Evolutionary conservation across 106 monocot genomes (phyloP).

Genomic region (Triglochin maritima): DNA sequence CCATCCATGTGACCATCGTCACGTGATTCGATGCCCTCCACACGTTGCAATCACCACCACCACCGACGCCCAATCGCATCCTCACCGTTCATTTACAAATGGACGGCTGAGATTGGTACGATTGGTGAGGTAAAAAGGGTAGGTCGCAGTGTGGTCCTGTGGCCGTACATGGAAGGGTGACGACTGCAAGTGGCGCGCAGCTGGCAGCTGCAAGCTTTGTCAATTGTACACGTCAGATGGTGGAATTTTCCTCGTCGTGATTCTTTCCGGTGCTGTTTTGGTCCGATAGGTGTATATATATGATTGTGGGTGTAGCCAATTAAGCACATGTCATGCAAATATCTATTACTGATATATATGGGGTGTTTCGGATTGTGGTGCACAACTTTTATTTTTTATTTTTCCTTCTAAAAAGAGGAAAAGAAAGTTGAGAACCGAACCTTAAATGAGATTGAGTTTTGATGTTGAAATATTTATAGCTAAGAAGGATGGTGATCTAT

Average conservation of each 20-base stretch:
- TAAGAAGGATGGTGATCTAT: too few species aligned
- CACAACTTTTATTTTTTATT: too few species aligned
- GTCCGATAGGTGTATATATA: background rate
- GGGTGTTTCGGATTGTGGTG: too few species aligned
- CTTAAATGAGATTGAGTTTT: too few species aligned
- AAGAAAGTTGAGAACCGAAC: too few species aligned
- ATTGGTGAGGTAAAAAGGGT: background rate
- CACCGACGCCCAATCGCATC: background rate
- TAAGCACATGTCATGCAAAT: too few species aligned
- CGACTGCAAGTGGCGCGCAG: background rate
- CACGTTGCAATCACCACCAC: slow-evolving; percentile 6
- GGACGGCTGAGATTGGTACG: too few species aligned
- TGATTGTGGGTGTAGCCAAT: background rate
- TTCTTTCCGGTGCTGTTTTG: background rate
- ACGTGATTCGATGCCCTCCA: slow-evolving; percentile 4
- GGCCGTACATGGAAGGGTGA: background rate
- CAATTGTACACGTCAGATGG: background rate
- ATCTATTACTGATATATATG: too few species aligned
- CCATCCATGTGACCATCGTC: background rate
- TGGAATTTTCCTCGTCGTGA: background rate
- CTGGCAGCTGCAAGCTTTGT: background rate
- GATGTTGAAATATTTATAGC: too few species aligned
- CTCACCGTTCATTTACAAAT: background rate
- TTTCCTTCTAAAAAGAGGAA: too few species aligned
- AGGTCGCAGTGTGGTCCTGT: background rate